Conservation (phyloP, 352 stramenopile genomes). For the Peronospora belbahrii region DNA sequence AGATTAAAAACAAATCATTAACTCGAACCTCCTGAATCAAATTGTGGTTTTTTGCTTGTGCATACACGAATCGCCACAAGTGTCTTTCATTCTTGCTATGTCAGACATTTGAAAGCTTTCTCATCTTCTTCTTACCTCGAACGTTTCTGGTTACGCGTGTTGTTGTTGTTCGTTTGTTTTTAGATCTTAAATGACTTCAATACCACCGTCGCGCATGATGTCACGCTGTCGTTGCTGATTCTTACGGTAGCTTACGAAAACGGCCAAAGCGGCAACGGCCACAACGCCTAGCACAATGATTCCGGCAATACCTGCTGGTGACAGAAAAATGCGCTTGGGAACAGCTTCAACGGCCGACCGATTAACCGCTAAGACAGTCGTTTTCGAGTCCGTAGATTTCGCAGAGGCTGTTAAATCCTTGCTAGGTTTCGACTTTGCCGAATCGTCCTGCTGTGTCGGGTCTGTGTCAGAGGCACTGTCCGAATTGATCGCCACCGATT, state of each 20-base stretch:
- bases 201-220: slow-evolving; percentile 54
- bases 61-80: no score
- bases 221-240: slow-evolving; percentile 67
- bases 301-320: slow-evolving; percentile 41
- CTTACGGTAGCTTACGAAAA: slow-evolving; percentile 68
- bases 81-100: no score
- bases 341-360: slow-evolving; percentile 19
- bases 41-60: no score
- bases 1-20: no score
- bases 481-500: slow-evolving; percentile 4
- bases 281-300: slow-evolving; percentile 54
- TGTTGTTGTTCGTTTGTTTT: no score
- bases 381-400: slow-evolving; percentile 5
- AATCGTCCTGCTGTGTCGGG: slow-evolving; percentile 2
- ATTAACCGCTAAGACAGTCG: slow-evolving; percentile 36
- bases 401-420: not conserved
- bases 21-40: no score
- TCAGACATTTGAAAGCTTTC: no score
- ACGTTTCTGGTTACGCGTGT: no score
- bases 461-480: no score
- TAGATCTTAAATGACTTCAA: slow-evolving; percentile 28
- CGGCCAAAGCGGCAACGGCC: slow-evolving; percentile 39
- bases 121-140: no score
- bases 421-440: no score
- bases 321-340: slow-evolving; percentile 17